Evolutionary conservation across 495 filamentous ascomycete species (phyloP).

Genomic region (Lindgomyces ingoldianus): DNA sequence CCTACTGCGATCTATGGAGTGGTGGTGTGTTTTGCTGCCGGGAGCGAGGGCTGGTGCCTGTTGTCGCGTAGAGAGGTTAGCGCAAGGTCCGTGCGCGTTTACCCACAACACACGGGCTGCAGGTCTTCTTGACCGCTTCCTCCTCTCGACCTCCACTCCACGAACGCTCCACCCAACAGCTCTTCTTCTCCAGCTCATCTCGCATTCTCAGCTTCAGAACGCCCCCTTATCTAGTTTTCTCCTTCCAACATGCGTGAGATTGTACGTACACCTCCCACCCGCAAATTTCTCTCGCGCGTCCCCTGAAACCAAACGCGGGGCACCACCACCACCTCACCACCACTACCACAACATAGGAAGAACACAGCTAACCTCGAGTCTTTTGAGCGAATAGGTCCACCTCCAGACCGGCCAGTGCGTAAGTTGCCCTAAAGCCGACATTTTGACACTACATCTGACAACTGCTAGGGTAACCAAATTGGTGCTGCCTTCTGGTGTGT

Average conservation of each 20-base stretch:
- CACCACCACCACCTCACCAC: slow-evolving; percentile 39
- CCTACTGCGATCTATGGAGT: no score
- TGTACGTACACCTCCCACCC: slow-evolving; percentile 39
- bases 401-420: slow-evolving; percentile 99
- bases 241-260: slow-evolving; percentile 48
- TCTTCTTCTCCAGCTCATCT: slow-evolving; percentile 15
- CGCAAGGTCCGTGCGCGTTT: slow-evolving; percentile 18
- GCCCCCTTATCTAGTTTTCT: slow-evolving; percentile 10
- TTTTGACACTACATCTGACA: slow-evolving; percentile 41
- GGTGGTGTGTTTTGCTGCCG: slow-evolving; percentile 12
- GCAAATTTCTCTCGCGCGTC: slow-evolving; percentile 41
- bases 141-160: slow-evolving; percentile 17
- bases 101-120: slow-evolving; percentile 27
- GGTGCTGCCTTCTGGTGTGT: slow-evolving; percentile 98
- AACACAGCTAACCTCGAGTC: slow-evolving; percentile 45
- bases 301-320: slow-evolving; percentile 30
- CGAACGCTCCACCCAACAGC: slow-evolving; percentile 15
- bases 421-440: slow-evolving; percentile 47
- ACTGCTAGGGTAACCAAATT: slow-evolving; percentile 93
- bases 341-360: slow-evolving; percentile 43
- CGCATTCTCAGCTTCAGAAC: slow-evolving; percentile 31
- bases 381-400: slow-evolving; percentile 68
- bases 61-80: slow-evolving; percentile 22
- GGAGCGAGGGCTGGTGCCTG: background rate
- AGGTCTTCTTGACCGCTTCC: slow-evolving; percentile 20